Base-by-base conservation (phyloP, 208 protist species). In the Wallacemonas sp. region DNA sequence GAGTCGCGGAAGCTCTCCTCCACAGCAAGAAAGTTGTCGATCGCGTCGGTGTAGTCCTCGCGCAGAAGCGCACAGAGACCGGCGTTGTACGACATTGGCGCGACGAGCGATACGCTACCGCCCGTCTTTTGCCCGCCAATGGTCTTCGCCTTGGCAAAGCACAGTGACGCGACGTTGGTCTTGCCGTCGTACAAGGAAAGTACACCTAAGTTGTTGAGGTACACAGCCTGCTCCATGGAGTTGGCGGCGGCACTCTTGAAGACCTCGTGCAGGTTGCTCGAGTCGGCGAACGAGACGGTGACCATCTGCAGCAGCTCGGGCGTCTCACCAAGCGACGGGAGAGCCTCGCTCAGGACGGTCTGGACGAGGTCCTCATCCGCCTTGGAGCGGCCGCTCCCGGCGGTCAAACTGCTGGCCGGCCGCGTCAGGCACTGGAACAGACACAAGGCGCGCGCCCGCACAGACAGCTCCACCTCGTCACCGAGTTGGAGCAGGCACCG, bases 171-270 rank as follows among this genome's bases (percentile, higher is more conserved):
- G 46, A 93, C 85, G 30, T 86, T 83, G 36, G 81, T 58, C 65
- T 93, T 94, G 19, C 86, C 80, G 64, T 93, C 87, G 29, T 65
- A 68, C 68, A 96, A 75, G 23, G 82, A 84, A 12, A 93, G 70
- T 19, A 91, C 82, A 24, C 91, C 91, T 72, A 96, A 69, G 76
- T 96, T 93, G 62, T 96, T 96, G 52, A 94, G 81, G 74, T 93
- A 88, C 19, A 89, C 73, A 16, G 81, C 78, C 72, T 83, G 70
- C 60, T 93, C 85, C 29, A 43, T 60, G 6, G 61, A 33, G 39
- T 72, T 72, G 26, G 69, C 68, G 46, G 81, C 79, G 12, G 70
- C 47, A 38, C 57, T 64, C 49, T 83, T 80, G 34, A 92, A 86
- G 34, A 76, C 61, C 61, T 93, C 87, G 27, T 92, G 87, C 57